Percentiles rank a stretch among this genome's conserved stretches.
Evolutionary conservation across 176 grass and related monocot genomes (phyloP).

Genomic region (Thalia dealbata): DNA sequence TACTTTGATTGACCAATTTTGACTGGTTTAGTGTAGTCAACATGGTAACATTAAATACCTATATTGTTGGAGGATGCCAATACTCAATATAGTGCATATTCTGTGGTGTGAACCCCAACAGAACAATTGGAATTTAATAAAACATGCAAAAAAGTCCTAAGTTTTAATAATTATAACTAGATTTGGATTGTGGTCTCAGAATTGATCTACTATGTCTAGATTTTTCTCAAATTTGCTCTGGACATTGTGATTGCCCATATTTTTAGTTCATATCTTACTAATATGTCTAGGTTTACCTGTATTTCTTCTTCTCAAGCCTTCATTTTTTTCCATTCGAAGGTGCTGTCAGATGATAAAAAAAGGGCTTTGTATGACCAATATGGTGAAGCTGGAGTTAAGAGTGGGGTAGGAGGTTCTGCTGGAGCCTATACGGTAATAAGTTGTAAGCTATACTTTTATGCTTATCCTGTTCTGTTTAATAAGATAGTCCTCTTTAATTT

Average conservation of each 20-base stretch:
- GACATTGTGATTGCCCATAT: not conserved
- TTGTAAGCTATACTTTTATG: slow-evolving; percentile 27
- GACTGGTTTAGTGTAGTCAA: too few species aligned
- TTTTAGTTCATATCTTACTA: not conserved
- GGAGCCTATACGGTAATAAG: slow-evolving; percentile 79
- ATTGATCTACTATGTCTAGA: too few species aligned
- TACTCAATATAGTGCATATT: too few species aligned
- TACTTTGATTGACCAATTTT: too few species aligned
- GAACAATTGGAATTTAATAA: too few species aligned
- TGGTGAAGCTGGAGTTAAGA: slow-evolving; percentile 95
- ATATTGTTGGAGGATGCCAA: too few species aligned
- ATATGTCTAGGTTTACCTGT: not conserved
- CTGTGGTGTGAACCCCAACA: too few species aligned
- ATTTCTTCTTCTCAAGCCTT: not conserved
- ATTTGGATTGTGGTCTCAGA: too few species aligned
- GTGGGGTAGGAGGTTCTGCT: slow-evolving; percentile 63
- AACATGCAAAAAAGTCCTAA: not conserved
- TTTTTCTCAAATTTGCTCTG: not conserved
- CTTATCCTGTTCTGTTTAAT: not conserved
- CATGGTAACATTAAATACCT: too few species aligned
- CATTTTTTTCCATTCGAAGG: slow-evolving; percentile 36
- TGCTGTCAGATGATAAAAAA: slow-evolving; percentile 98
- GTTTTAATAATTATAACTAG: not conserved
- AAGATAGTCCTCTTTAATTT: not conserved
- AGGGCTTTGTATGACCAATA: slow-evolving; percentile 90